Conservation (phyloP, 768 basidiomycete genomes). For the Nidularia sp. region DNA sequence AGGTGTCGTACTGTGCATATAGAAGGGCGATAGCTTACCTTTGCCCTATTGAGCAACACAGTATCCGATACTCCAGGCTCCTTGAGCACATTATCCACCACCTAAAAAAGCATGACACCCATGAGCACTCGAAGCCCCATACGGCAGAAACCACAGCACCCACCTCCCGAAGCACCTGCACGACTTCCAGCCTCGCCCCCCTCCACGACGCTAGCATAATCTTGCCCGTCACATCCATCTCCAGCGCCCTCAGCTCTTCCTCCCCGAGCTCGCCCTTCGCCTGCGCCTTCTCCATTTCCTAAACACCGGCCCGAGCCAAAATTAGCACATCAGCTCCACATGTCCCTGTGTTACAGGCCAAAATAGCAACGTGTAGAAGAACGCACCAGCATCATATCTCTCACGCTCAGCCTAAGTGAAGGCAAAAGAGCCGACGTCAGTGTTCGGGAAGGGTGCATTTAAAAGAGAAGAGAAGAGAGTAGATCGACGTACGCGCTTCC, state of each 20-base stretch:
- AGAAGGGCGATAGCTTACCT: conserved; percentile 40
- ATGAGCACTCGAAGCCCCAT: conserved; percentile 1
- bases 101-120: conserved; percentile 31
- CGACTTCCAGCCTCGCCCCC: conserved; percentile 92
- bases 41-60: conserved; percentile 78
- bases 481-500: conserved; percentile 90
- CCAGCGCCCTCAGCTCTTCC: conserved; percentile 80
- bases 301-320: too few relatives aligned
- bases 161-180: conserved; percentile 78
- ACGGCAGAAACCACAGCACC: not conserved
- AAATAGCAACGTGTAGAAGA: not conserved
- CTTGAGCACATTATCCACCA: conserved; percentile 81
- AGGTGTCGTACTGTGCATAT: not conserved
- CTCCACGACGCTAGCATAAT: conserved; percentile 98
- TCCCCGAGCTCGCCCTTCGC: conserved; percentile 85
- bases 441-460: not conserved
- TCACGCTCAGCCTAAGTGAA: conserved; percentile 60
- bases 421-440: not conserved
- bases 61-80: conserved; percentile 71
- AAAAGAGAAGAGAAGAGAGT: conserved; percentile 3
- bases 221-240: conserved; percentile 93
- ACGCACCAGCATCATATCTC: conserved; percentile 64
- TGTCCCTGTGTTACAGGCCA: conserved; percentile 2
- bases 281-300: conserved; percentile 91
- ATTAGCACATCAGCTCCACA: too few relatives aligned